Base-by-base conservation (phyloP, 805 yeast species). In the Millerozyma acaciae region DNA sequence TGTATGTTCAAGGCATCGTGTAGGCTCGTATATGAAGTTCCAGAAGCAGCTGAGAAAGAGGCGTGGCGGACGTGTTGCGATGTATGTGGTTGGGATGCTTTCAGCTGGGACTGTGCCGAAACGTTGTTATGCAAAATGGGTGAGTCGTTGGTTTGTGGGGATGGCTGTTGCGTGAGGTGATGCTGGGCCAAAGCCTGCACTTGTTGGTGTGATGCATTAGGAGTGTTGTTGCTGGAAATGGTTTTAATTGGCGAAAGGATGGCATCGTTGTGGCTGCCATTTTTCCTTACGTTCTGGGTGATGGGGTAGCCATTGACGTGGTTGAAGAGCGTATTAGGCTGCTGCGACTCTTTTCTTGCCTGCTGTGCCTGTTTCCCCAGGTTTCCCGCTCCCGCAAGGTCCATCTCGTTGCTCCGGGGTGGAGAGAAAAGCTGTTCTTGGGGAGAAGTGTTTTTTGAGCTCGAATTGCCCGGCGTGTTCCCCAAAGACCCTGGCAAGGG, bases 1-100 rank as follows among this genome's bases (percentile, higher is more conserved):
- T 55, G 62, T 26, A 67, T 62, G 16, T 50, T 39, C 21, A 48
- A 28, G 3, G 68, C 63, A 28, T 74, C 80, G 40, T 69, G 66
- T 19, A 57, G 46, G n/a, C 72, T 72, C 1, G 81, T 68, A 48
- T 82, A 80, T 0, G 84, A 73, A 5, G 68, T 55, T 1, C 80
- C 74, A 9, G 78, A 64, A 1, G 81, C 76, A 0, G 87, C 87
- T 3, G 80, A 73, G 48, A 75, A 78, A n/a, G 84, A 78, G 6
- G 70, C 72, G 51, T 75, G 79, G 12, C 80, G 62, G 17, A 60
- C 37, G 18, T 37, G 45, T 30, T 21, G 43, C 12, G 23, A 20
- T 17, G n/a, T 15, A 17, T 16, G 36, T 21, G 21, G 14, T 21
- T 32, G 33, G 21, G 27, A 25, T 22, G 34, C 37, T 33, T 30